Evolutionary conservation across 2,329 filamentous ascomycete species (phyloP).

Genomic region (Pyrenochaeta sp.): DNA sequence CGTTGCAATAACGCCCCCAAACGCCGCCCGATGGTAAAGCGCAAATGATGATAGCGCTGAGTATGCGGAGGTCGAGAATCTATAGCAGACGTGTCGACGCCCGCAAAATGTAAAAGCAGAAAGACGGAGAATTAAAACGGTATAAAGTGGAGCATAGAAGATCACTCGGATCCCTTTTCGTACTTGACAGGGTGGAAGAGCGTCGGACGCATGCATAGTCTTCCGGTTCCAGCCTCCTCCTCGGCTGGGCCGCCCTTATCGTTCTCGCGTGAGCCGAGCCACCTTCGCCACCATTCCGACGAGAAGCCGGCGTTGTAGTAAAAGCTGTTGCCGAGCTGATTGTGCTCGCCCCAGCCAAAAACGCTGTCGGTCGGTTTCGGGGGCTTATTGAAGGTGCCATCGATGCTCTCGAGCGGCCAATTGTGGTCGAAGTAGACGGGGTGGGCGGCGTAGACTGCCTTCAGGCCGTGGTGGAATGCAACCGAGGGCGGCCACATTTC

Average conservation of each 20-base stretch:
- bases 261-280: constrained; percentile 59
- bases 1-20: constrained; percentile 31
- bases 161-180: constrained; percentile 52
- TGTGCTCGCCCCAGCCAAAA: constrained; percentile 62
- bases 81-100: constrained; percentile 15
- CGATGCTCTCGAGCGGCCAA: constrained; percentile 64
- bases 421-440: constrained; percentile 81
- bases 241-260: constrained; percentile 51
- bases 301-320: constrained; percentile 62
- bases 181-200: constrained; percentile 61
- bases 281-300: constrained; percentile 58
- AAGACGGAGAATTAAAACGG: constrained; percentile 35
- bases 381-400: constrained; percentile 60
- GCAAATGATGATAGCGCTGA: constrained; percentile 28
- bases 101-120: constrained; percentile 22
- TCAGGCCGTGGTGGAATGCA: constrained; percentile 78
- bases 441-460: constrained; percentile 80
- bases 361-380: constrained; percentile 55
- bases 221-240: constrained; percentile 56
- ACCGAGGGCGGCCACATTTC: constrained; percentile 82
- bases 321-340: constrained; percentile 59
- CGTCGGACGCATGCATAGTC: constrained; percentile 56
- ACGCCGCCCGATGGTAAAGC: constrained; percentile 46
- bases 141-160: constrained; percentile 23
- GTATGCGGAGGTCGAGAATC: constrained; percentile 29